Evolutionary conservation across 177 flowering plant genomes (phyloP).

Genomic region (Vitis hybrid): DNA sequence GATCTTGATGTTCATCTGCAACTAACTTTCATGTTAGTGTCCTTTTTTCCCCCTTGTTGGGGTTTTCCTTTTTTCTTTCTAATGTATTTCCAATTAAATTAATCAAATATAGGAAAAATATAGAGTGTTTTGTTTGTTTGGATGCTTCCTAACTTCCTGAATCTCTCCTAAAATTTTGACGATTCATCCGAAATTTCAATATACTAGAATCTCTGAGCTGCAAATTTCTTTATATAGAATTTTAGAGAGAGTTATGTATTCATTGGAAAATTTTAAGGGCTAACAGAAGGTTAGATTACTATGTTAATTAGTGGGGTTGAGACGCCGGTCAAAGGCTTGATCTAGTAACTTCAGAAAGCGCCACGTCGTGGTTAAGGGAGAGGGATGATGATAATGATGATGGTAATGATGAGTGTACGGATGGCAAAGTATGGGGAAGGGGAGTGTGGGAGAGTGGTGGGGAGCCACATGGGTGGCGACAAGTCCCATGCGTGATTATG

Average conservation of each 20-base stretch:
- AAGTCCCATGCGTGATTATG: conserved; percentile 34
- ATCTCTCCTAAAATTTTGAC: too few relatives aligned
- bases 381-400: not conserved
- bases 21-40: conserved; percentile 17
- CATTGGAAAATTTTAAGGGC: too few relatives aligned
- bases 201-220: too few relatives aligned
- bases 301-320: too few relatives aligned
- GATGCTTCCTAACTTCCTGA: too few relatives aligned
- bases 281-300: too few relatives aligned
- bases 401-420: not conserved
- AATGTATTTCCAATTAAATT: conserved; percentile 17
- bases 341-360: not conserved
- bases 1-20: conserved; percentile 14
- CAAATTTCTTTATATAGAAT: too few relatives aligned
- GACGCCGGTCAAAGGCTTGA: not conserved
- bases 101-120: conserved; percentile 15
- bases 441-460: not conserved
- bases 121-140: conserved; percentile 4
- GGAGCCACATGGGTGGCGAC: conserved; percentile 10
- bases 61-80: not conserved
- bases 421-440: not conserved
- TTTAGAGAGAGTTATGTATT: too few relatives aligned
- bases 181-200: too few relatives aligned
- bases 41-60: not conserved
- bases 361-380: not conserved